Percentiles rank a stretch among this genome's conserved stretches.
phyloP scores from a whole-genome alignment of 2,329 filamentous ascomycete species.

The Scortechinia acanthostroma region DNA sequence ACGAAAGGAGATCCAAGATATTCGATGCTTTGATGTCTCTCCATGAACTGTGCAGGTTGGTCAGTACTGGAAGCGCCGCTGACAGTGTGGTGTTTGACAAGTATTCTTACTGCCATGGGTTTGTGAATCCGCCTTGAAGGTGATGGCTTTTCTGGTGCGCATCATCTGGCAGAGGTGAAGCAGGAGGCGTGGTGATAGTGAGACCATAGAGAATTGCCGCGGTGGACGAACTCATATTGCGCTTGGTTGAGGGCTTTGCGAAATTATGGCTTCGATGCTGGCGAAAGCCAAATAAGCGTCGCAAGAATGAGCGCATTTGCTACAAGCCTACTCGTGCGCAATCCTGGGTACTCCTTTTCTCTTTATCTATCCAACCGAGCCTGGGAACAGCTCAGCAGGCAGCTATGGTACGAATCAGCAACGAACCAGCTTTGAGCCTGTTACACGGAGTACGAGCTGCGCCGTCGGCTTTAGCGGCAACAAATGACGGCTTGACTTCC shows the following conservation, averaged over 20 bases:
- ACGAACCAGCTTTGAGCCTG: too few species aligned
- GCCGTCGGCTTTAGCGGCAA: too few species aligned
- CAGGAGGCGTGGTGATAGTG: neutral
- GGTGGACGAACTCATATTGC: neutral
- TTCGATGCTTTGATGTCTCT: neutral
- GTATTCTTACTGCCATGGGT: constrained; percentile 1
- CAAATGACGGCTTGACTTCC: too few species aligned
- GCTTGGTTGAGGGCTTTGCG: too few species aligned
- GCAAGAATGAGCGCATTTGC: neutral
- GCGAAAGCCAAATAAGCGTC: neutral
- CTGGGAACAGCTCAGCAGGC: too few species aligned
- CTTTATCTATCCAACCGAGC: too few species aligned
- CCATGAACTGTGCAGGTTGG: neutral
- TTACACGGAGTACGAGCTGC: too few species aligned
- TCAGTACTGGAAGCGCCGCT: neutral
- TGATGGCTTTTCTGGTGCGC: neutral
- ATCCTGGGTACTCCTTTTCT: too few species aligned
- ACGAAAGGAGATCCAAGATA: neutral
- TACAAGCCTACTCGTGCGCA: too few species aligned
- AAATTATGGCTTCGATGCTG: too few species aligned
- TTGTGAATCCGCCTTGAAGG: neutral
- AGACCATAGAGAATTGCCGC: neutral
- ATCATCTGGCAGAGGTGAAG: neutral
- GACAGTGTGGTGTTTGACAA: neutral
- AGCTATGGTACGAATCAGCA: too few species aligned